Evolutionary conservation across 371 early-diverging fungal species (phyloP).

Genomic region (Circinella minor): DNA sequence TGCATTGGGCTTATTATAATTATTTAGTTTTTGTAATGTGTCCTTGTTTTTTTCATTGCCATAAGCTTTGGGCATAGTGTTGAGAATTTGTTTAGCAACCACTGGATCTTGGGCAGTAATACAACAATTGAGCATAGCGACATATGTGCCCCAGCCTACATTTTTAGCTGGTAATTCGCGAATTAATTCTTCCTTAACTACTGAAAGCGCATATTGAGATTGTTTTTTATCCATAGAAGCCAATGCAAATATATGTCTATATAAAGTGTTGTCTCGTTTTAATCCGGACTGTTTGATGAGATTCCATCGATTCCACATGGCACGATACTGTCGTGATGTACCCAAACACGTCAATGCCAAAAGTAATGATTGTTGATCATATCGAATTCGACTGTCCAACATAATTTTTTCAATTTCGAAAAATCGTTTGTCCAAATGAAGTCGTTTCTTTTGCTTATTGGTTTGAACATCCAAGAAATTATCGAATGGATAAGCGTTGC

Average conservation of each 20-base stretch:
- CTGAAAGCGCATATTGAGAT: conserved; percentile 42
- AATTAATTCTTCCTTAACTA: conserved; percentile 40
- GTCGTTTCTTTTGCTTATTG: neutral
- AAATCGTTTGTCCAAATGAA: conserved; percentile 38
- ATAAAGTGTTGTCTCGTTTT: conserved; percentile 38
- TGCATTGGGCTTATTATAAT: neutral
- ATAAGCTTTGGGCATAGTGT: conserved; percentile 1
- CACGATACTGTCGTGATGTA: conserved; percentile 37
- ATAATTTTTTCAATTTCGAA: conserved; percentile 53
- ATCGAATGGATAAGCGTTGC: conserved; percentile 39
- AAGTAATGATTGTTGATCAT: conserved; percentile 41
- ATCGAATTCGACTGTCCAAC: conserved; percentile 38
- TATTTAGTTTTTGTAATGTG: neutral
- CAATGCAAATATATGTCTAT: conserved; percentile 40
- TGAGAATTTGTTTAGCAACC: conserved; percentile 9
- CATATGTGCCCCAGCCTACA: conserved; percentile 29
- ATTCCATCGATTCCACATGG: conserved; percentile 49
- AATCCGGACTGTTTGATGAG: conserved; percentile 39
- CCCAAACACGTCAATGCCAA: conserved; percentile 48
- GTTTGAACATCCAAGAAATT: conserved; percentile 30
- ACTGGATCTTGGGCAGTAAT: conserved; percentile 30
- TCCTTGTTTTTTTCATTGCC: neutral
- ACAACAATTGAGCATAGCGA: conserved; percentile 50
- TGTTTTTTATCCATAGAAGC: conserved; percentile 38
- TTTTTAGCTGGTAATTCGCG: conserved; percentile 31